phyloP scores from a whole-genome alignment of 208 protist species.

The Leishmania amazonensis region DNA sequence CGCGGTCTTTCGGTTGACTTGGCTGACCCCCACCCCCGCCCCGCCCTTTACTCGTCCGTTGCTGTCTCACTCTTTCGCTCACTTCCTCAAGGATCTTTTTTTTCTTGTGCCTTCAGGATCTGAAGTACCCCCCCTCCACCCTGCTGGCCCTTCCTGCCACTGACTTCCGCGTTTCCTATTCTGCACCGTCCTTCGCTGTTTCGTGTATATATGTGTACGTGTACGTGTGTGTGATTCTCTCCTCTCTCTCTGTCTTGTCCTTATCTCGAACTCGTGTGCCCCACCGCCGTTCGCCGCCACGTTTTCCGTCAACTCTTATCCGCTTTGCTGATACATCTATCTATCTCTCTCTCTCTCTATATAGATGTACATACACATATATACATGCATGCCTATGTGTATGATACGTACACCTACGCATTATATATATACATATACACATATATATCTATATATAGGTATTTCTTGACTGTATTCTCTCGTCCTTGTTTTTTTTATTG shows the following conservation, averaged over 20 bases:
- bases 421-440: not conserved
- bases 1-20: not conserved
- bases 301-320: not conserved
- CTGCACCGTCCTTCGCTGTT: not conserved
- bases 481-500: not conserved
- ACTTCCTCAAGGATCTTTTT: not conserved
- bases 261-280: not conserved
- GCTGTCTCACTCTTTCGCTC: not conserved
- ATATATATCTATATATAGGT: not conserved
- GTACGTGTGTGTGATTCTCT: not conserved
- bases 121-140: not conserved
- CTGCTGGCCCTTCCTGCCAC: not conserved
- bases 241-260: not conserved
- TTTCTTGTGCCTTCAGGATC: not conserved
- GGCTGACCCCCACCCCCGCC: not conserved
- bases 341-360: too few relatives aligned
- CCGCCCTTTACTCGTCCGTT: not conserved
- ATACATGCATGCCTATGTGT: not conserved
- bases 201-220: not conserved
- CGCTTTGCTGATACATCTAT: not conserved
- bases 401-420: not conserved
- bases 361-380: too few relatives aligned
- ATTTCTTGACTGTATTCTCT: not conserved
- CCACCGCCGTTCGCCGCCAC: not conserved
- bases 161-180: not conserved